phyloP scores from a whole-genome alignment of 2,329 filamentous ascomycete genomes.

The Biscogniauxia mediterranea region DNA sequence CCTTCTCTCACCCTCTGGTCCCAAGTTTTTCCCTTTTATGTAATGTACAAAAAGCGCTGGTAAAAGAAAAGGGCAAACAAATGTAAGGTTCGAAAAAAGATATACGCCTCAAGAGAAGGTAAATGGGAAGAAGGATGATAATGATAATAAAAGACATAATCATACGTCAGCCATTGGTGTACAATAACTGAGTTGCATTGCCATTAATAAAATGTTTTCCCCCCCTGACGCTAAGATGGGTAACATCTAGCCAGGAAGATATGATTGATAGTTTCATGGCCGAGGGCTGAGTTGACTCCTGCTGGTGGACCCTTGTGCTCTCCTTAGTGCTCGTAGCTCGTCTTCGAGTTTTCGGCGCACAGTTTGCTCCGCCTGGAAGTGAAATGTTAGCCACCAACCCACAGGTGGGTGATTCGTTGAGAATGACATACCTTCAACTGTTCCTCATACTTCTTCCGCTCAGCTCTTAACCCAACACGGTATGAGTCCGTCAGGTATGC shows the following conservation, averaged over 20 bases:
- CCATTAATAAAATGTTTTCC: background rate
- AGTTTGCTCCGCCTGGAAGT: constrained; percentile 31
- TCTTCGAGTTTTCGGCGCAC: constrained; percentile 33
- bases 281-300: constrained; percentile 26
- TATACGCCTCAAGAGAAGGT: background rate
- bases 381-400: constrained; percentile 15
- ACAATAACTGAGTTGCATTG: constrained; percentile 4
- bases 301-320: constrained; percentile 30
- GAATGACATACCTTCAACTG: constrained; percentile 31
- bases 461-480: constrained; percentile 30
- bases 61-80: constrained; percentile 6
- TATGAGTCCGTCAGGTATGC: constrained; percentile 35
- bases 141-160: constrained; percentile 7
- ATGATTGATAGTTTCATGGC: constrained; percentile 7
- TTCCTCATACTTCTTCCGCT: constrained; percentile 36
- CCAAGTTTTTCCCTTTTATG: background rate
- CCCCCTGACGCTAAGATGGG: constrained; percentile 1
- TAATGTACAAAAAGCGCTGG: constrained; percentile 4
- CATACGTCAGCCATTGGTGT: background rate
- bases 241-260: constrained; percentile 5
- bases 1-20: background rate
- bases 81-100: background rate
- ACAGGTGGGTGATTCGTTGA: background rate
- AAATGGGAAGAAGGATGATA: background rate
- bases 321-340: constrained; percentile 31